These are phyloP conservation scores for Lodderomyces orthopsilosis DNA, from an alignment of 1,139 yeast genomes.

Conservation along the genomic window DNA sequence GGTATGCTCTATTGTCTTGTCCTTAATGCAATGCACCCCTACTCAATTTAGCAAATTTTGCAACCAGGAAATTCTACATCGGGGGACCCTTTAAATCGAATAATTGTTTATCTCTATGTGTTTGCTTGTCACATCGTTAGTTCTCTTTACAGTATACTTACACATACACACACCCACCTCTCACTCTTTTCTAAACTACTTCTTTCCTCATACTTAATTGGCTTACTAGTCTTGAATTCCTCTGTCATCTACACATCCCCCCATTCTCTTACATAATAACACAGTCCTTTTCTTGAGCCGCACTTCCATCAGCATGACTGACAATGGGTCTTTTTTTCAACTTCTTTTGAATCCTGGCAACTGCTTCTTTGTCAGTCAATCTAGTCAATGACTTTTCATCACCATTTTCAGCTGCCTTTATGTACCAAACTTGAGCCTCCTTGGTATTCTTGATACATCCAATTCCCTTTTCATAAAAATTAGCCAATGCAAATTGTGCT, in stretches of 20 bases:
- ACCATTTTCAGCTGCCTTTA: conserved; percentile 69
- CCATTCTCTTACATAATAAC: conserved; percentile 29
- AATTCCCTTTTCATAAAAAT: conserved; percentile 81
- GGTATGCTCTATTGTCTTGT: too few species aligned
- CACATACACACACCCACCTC: too few species aligned
- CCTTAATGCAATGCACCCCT: too few species aligned
- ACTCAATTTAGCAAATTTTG: too few species aligned
- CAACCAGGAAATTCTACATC: too few species aligned
- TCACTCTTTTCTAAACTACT: too few species aligned
- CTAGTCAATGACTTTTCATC: conserved; percentile 60
- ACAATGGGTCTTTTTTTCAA: conserved; percentile 21
- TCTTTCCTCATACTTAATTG: neutral
- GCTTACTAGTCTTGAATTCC: too few species aligned
- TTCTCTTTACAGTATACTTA: too few species aligned
- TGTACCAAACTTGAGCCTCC: conserved; percentile 73
- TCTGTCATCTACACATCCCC: too few species aligned
- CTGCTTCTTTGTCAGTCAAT: conserved; percentile 32
- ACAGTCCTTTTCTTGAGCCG: conserved; percentile 45
- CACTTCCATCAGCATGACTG: conserved; percentile 9
- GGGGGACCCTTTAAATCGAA: too few species aligned
- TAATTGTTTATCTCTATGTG: too few species aligned
- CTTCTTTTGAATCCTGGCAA: conserved; percentile 29
- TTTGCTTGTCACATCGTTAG: too few species aligned
- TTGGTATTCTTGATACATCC: conserved; percentile 65
- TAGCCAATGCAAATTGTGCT: conserved; percentile 86